Base-by-base conservation (phyloP, 176 grass and related monocot genomes). In the Aegilops speltoides region DNA sequence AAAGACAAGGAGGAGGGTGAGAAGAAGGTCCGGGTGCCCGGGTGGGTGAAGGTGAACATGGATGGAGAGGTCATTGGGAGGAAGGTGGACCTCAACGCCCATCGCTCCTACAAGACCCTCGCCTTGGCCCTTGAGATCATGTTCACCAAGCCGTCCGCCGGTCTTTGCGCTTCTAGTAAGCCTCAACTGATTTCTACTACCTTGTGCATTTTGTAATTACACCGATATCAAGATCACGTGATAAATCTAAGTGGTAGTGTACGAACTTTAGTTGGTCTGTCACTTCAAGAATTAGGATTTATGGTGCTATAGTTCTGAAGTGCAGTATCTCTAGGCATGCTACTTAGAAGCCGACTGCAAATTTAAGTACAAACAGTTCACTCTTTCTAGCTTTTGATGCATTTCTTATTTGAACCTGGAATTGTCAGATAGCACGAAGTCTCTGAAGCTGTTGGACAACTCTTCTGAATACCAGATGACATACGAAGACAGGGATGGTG, bases 1-100 rank as follows among this genome's bases (percentile, higher is more conserved):
- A 89, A 88, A 81, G 79, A 84, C 65, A 90, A 83, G 76, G 89
- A 92, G 79, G 76, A 87, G 68, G 62, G 24, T 0, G 81, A 81
- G 78, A 94, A 90, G 79, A 85, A 84, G 26, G 88, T 34, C 17
- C 63, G 68, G 38, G 38, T 36, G 4, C 62, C 37, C 2, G 65
- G 85, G 36, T 95, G 93, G 84, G 91, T 95, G 67, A 97, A 97
- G 79, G 92, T 97, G 48, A 91, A 91, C 76, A 93, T 91, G 95
- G 93, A 95, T 83, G 95, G 95, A 17, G 95, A 97, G 71, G 87
- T 87, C 57, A 97, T 97, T 76, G 93, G 95, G 36, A 93, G 95
- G 83, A 95, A 97, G 85, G 89, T 97, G 16, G 95, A 95, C 76
- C 87, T 97, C 43, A 85, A 56, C 9, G 91, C 87, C 26, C 87